phyloP scores from a whole-genome alignment of 2,329 filamentous ascomycete species.

The Cryphonectria radicalis region DNA sequence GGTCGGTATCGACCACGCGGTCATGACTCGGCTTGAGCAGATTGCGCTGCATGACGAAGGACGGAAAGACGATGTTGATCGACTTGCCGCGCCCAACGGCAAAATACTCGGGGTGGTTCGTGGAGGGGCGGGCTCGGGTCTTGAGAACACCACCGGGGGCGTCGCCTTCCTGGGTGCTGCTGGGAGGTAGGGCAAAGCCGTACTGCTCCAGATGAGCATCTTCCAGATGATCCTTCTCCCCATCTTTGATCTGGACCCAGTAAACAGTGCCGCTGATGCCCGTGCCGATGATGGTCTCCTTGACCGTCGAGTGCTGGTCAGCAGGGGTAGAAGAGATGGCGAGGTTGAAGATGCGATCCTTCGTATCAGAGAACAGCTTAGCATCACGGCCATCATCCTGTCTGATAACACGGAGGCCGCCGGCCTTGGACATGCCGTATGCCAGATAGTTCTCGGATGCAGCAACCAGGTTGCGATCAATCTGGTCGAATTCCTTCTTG shows the following conservation, averaged over 20 bases:
- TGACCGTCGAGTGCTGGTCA: slow-evolving; percentile 59
- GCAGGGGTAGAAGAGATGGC: slow-evolving; percentile 73
- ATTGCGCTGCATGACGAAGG: slow-evolving; percentile 64
- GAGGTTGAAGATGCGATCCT: slow-evolving; percentile 95
- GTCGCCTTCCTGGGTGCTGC: slow-evolving; percentile 77
- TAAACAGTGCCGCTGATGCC: slow-evolving; percentile 97
- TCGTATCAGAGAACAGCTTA: slow-evolving; percentile 87
- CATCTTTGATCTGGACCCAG: slow-evolving; percentile 81
- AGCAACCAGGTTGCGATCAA: slow-evolving; percentile 90
- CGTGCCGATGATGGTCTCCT: slow-evolving; percentile 87
- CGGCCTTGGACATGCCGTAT: slow-evolving; percentile 91
- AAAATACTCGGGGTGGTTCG: slow-evolving; percentile 89
- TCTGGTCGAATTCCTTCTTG: slow-evolving; percentile 97
- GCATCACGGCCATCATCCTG: slow-evolving; percentile 92
- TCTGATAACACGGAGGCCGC: slow-evolving; percentile 88
- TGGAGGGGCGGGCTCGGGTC: slow-evolving; percentile 90
- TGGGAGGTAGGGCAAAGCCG: slow-evolving; percentile 87
- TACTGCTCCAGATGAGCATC: slow-evolving; percentile 80
- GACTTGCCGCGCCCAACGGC: slow-evolving; percentile 94
- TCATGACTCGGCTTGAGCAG: slow-evolving; percentile 67
- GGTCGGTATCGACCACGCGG: slow-evolving; percentile 81
- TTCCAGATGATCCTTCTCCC: slow-evolving; percentile 78
- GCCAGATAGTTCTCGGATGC: slow-evolving; percentile 91
- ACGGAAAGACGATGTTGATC: slow-evolving; percentile 84
- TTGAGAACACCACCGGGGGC: slow-evolving; percentile 91